Evolutionary conservation across 371 early-diverging fungal species (phyloP).

Genomic region (Rhizopus delemar): DNA sequence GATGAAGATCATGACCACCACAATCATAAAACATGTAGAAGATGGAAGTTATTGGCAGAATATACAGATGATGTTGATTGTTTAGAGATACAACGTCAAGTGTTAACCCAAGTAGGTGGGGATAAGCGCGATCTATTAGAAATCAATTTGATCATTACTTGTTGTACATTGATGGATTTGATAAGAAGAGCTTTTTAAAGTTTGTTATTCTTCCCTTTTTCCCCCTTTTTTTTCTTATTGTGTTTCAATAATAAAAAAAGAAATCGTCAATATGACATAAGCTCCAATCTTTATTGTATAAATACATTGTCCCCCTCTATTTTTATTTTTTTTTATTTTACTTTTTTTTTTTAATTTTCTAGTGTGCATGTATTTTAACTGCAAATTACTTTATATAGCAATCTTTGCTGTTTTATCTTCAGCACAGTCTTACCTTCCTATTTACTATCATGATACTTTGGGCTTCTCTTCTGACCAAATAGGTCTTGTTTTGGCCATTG

Average conservation of each 20-base stretch:
- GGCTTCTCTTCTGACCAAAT: conserved; percentile 48
- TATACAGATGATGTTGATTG: conserved; percentile 8
- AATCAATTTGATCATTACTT: conserved; percentile 36
- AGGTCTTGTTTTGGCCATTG: conserved; percentile 47
- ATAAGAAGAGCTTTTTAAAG: conserved; percentile 19
- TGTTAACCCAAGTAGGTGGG: conserved; percentile 6
- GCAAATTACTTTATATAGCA: conserved; percentile 44
- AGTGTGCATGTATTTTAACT: conserved; percentile 22
- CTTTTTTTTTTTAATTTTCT: not conserved
- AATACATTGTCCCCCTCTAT: not conserved
- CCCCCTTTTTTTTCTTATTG: not conserved
- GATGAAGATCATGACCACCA: conserved; percentile 27
- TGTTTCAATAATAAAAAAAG: not conserved
- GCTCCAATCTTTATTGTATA: not conserved
- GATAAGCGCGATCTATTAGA: conserved; percentile 23
- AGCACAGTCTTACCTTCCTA: conserved; percentile 43
- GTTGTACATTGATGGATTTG: conserved; percentile 45
- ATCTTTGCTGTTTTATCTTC: conserved; percentile 41
- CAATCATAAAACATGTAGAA: conserved; percentile 24
- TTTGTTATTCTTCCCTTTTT: conserved; percentile 7
- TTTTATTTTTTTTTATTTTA: not conserved
- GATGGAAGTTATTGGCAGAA: conserved; percentile 34
- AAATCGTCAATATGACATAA: conserved; percentile 8
- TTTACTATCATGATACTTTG: conserved; percentile 44
- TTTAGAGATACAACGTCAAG: conserved; percentile 4